These are phyloP conservation scores for Pinus taeda DNA, from an alignment of 75 land plant genomes.

Conservation along the genomic window DNA sequence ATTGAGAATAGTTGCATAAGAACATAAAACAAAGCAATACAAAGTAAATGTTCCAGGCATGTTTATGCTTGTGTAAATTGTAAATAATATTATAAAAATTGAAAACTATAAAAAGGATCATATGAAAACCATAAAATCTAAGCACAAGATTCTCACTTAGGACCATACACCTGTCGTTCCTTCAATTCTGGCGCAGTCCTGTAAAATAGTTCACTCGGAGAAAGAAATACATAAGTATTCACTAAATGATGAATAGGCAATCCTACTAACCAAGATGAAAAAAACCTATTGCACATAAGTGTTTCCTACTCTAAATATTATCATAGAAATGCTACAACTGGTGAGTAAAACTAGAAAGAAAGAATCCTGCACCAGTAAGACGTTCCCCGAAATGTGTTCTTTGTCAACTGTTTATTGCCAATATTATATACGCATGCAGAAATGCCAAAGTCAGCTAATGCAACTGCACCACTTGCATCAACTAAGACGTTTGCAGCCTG, in stretches of 20 bases:
- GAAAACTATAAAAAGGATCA: not conserved
- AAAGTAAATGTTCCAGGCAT: not conserved
- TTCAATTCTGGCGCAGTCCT: constrained; percentile 92
- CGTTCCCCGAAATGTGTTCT: constrained; percentile 66
- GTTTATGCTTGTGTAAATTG: not conserved
- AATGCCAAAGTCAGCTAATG: constrained; percentile 83
- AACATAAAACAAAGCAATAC: constrained; percentile 1
- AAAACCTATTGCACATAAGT: not conserved
- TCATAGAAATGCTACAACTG: not conserved
- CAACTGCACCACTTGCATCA: constrained; percentile 56
- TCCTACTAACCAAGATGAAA: constrained; percentile 1
- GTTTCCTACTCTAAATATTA: not conserved
- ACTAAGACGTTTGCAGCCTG: constrained; percentile 82
- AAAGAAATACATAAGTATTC: not conserved
- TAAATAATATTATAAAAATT: not conserved
- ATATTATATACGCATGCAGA: constrained; percentile 71
- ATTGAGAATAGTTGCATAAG: not conserved
- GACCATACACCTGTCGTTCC: constrained; percentile 70
- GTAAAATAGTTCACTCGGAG: constrained; percentile 6
- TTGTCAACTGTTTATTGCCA: constrained; percentile 45
- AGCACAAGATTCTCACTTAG: constrained; percentile 39
- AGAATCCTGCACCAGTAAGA: constrained; percentile 15
- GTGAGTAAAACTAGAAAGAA: not conserved
- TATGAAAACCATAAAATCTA: not conserved
- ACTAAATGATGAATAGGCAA: not conserved